These are phyloP conservation scores for Hyphopichia fennica DNA, from an alignment of 1,139 yeast species.

Conservation along the genomic window DNA sequence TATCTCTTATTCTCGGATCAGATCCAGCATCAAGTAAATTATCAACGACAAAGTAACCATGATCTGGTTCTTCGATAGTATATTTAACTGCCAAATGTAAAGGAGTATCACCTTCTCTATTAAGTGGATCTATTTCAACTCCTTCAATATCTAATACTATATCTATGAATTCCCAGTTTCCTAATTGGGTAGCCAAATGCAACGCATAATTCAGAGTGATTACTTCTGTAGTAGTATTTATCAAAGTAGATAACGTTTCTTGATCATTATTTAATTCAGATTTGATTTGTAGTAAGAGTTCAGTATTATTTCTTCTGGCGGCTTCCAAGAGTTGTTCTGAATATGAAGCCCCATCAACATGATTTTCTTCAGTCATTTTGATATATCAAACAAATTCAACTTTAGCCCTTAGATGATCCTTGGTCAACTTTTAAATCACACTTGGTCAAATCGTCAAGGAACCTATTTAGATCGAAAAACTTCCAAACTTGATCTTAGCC, in stretches of 20 bases:
- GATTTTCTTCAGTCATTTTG: neutral
- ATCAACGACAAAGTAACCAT: conserved; percentile 77
- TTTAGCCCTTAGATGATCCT: no score
- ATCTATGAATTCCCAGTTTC: conserved; percentile 87
- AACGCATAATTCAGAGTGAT: conserved; percentile 76
- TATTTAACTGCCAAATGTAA: conserved; percentile 83
- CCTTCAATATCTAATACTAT: conserved; percentile 82
- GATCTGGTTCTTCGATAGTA: conserved; percentile 77
- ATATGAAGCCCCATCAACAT: conserved; percentile 62
- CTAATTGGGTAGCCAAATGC: conserved; percentile 78
- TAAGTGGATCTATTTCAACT: conserved; percentile 82
- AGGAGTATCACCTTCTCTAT: conserved; percentile 84
- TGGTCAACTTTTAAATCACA: no score
- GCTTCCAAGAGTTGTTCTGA: conserved; percentile 84
- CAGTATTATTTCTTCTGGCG: conserved; percentile 85
- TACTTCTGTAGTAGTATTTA: conserved; percentile 74
- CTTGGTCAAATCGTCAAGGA: no score
- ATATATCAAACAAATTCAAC: no score
- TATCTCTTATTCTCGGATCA: conserved; percentile 59
- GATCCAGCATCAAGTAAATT: conserved; percentile 91
- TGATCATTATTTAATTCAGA: conserved; percentile 45
- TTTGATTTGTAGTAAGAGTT: conserved; percentile 61
- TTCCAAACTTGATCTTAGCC: neutral
- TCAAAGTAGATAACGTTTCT: conserved; percentile 52
- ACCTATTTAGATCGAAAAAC: no score